Base-by-base conservation (phyloP, 2,329 filamentous ascomycete species). In the Diplodia mutila region DNA sequence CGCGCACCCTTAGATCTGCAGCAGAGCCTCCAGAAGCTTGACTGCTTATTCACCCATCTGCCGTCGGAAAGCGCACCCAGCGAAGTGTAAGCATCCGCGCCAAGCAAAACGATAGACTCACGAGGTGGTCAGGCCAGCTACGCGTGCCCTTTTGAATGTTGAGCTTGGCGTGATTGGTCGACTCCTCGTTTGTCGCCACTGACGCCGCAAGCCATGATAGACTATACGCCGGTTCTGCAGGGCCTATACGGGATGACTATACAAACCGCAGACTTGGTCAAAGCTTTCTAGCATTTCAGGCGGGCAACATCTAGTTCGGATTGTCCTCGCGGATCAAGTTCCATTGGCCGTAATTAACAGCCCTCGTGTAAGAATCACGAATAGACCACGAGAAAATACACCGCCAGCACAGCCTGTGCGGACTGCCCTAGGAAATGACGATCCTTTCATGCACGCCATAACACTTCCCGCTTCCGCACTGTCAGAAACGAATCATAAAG, bases 11-110 rank as follows among this genome's bases (percentile, higher is more conserved):
- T 21, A 23, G 27, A 16, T 42, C 37, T 3, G 55, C 29, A 57
- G 53, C 34, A 25, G 37, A 59, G 55, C 37, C 55, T 59, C 55
- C 34, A 46, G 37, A 59, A 29, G 23, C 55, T 46, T 59, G 37
- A 27, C 23, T 46, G 12, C 18, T 59, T 59, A 59, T 27, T 46
- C 55, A 59, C 11, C n/a, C 21, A 11, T 11, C 18, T 5, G 9
- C 18, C 8, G 2, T 25, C 12, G n/a, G n/a, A 55, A 8, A 39
- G 9, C 21, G 49, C 4, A 9, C 9, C 27, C 21, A 59, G 37
- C 55, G 11, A 37, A 4, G 25, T 9, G 14, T 25, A 25, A 29
- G 55, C 14, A 32, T 25, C 37, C 37, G 23, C 16, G 54, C 34
- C 25, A 18, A 54, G 27, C 18, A 7, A 9, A 11, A 3, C 9